Evolutionary conservation across 495 filamentous ascomycete species (phyloP), one percentile per base, ranked within the genome.

Genomic region (Bacidia rubella): DNA sequence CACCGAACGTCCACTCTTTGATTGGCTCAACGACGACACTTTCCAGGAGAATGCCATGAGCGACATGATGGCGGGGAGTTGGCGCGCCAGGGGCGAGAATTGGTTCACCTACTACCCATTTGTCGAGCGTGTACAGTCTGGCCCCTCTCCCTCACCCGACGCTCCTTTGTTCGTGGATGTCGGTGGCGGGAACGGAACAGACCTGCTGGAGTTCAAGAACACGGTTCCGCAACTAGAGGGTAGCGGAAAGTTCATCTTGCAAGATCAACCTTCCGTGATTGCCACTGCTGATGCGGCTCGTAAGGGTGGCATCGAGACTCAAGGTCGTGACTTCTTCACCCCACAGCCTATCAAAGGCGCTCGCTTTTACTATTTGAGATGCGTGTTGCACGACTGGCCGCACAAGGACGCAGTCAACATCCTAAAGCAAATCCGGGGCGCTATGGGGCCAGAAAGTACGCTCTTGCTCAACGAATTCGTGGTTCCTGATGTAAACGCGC

Each of bases 21-120:
- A 60, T 1, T 77, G 69, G 68, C 51, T 70, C 2, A 24, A 57
- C 22, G 51, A 64, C n/a, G 53, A 69, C 0, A 71, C 76, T 0
- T 49, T 68, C 12, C 54, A 63, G 15, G 62, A 73, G 20, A 54
- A 35, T 0, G 38, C 55, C 25, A 63, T 76, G 49, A 62, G 72
- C 39, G 44, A 62, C 3, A 55, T 62, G 25, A 75, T 78, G 71
- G 54, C 61, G 26, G 44, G 65, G 22, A 35, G 54, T 15, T 10
- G n/a, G 9, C 32, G 32, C 10, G n/a, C 10, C 32, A 39, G 32
- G 32, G 32, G 32, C 32, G n/a, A 39, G n/a, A 9, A 9, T n/a
- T 39, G 32, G 32, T n/a, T 10, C n/a, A n/a, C 9, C 9, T 39
- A 39, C 32, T 39, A 10, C 32, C 32, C 32, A n/a, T 9, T 39